Evolutionary conservation across 768 basidiomycete genomes (phyloP), one percentile per base, ranked within the genome.

Genomic region (Punctularia strigosozonata): DNA sequence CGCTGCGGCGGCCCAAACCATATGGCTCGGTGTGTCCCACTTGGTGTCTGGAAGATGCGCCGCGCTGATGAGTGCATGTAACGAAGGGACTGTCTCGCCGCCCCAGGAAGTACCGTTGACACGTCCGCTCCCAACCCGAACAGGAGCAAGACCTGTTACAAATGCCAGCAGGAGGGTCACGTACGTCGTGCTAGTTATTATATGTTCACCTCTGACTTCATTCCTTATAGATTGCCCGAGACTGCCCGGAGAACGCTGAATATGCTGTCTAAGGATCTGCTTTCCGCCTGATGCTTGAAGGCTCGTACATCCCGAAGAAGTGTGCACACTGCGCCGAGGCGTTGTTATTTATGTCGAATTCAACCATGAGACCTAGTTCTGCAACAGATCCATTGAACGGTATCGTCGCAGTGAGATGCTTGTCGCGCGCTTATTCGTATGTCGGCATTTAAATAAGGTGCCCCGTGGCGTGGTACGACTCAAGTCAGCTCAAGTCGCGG

Each of bases 1-100:
- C 77, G 83, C 36, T 94, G 90, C 53, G 86, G 87, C 33, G 85
- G 85, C 21, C 77, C 82, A 12, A 92, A 91, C 63, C 85, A 88
- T 55, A 75, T 86, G 71, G 86, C 85, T 10, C 77, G 71, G 83
- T 83, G 55, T 40, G 51, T 36, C 32, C 36, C 45, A 45, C 31
- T 36, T 47, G 20, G 10, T 8, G 7, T 19, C 12, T 28, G 15
- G 26, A 8, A 8, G 8, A 34, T 34, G 8, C 20, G 33, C 19
- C 33, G 33, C 18, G n/a, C 26, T 45, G 6, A 17, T 17, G 19
- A 7, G 18, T 23, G 37, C 18, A 5, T 40, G 23, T 40, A 37
- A 31, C 40, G 14, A 43, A 85, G 86, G 67, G 85, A 88, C 48
- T 90, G 87, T 50, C 77, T 88, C 44, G 87, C 87, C 41, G 58